Evolutionary conservation across 345 rosid species (phyloP).

Genomic region (Rhodomyrtus tomentosa): DNA sequence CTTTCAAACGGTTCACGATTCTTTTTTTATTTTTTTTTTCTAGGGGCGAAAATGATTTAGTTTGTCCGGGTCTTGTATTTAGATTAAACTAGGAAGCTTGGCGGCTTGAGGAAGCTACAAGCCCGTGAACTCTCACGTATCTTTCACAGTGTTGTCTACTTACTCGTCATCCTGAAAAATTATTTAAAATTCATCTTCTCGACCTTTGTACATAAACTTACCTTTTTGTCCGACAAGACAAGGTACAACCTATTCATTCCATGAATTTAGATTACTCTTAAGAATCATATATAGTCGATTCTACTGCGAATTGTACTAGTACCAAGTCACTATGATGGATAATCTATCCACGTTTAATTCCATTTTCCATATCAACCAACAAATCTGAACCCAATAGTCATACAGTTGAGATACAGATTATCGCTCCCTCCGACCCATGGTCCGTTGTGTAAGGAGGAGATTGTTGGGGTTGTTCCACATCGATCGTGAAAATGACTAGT

Average conservation of each 20-base stretch:
- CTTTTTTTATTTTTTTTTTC: background rate
- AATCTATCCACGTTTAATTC: too few species aligned
- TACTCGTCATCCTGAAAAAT: background rate
- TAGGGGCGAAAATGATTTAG: background rate
- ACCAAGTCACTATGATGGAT: background rate
- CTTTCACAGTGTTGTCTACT: background rate
- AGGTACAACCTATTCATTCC: too few species aligned
- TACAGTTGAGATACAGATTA: too few species aligned
- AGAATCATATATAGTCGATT: background rate
- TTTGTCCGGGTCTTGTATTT: background rate
- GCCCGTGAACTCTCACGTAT: background rate
- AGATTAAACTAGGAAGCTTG: background rate
- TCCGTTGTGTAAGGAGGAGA: too few species aligned
- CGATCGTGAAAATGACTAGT: too few species aligned
- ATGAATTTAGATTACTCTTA: background rate
- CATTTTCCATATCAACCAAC: too few species aligned
- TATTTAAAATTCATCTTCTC: background rate
- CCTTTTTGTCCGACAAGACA: background rate
- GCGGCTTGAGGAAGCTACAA: background rate
- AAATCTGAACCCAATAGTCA: too few species aligned
- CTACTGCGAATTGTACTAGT: background rate
- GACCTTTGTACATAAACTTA: background rate
- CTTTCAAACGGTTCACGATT: background rate
- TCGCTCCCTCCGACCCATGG: too few species aligned
- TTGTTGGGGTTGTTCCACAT: too few species aligned